Evolutionary conservation across 1,139 yeast genomes (phyloP).

Genomic region (Yamadazyma triangularis): DNA sequence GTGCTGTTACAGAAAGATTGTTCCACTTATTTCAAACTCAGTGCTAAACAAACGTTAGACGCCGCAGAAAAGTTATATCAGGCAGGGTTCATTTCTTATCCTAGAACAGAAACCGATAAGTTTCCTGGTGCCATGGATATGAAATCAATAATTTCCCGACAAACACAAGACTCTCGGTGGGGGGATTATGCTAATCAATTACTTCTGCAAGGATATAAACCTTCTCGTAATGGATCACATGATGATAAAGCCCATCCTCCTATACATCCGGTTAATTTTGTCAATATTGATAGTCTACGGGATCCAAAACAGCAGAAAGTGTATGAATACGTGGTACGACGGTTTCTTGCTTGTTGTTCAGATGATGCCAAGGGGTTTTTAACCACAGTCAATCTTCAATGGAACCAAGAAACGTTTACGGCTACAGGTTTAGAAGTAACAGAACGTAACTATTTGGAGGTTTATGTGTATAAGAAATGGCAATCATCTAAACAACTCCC

Average conservation of each 20-base stretch:
- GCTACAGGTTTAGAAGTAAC: slow-evolving; percentile 70
- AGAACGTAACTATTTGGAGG: slow-evolving; percentile 73
- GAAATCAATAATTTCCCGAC: slow-evolving; percentile 53
- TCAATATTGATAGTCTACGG: slow-evolving; percentile 27
- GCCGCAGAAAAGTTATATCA: slow-evolving; percentile 86
- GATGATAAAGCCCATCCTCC: slow-evolving; percentile 99
- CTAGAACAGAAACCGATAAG: slow-evolving; percentile 94
- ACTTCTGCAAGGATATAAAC: slow-evolving; percentile 32
- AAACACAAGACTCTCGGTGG: slow-evolving; percentile 47
- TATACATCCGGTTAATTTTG: slow-evolving; percentile 77
- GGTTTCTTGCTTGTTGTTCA: slow-evolving; percentile 90
- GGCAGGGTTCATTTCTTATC: slow-evolving; percentile 84
- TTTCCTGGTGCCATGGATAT: slow-evolving; percentile 79
- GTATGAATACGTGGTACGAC: slow-evolving; percentile 81
- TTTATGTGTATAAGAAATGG: slow-evolving; percentile 82
- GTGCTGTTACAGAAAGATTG: slow-evolving; percentile 93
- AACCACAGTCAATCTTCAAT: slow-evolving; percentile 58
- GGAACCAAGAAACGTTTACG: slow-evolving; percentile 74
- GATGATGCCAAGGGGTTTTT: slow-evolving; percentile 79
- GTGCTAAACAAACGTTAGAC: slow-evolving; percentile 78
- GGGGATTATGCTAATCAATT: slow-evolving; percentile 41
- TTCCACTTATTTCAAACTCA: slow-evolving; percentile 64
- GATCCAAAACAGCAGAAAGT: slow-evolving; percentile 60
- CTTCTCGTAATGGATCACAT: slow-evolving; percentile 75
- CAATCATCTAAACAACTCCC: slow-evolving; percentile 66